These are phyloP conservation scores for Vitis hybrid DNA, from an alignment of 177 flowering plant genomes.

Conservation along the genomic window DNA sequence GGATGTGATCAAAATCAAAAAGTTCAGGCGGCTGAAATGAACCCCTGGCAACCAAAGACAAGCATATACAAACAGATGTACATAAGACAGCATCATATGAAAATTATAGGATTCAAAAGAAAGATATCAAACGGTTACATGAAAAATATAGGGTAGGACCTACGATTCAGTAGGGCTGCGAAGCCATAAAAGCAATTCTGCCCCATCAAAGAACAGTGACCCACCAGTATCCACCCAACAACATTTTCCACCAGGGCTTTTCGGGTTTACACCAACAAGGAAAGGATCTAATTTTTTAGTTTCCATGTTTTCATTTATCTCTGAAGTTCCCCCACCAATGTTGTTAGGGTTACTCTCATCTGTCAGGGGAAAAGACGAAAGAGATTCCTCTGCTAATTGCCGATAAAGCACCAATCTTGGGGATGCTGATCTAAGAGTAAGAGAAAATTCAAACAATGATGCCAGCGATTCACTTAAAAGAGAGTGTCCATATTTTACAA, in stretches of 20 bases:
- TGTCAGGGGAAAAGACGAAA: slow-evolving; percentile 66
- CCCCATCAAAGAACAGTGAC: slow-evolving; percentile 57
- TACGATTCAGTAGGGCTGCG: slow-evolving; percentile 37
- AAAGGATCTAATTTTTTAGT: slow-evolving; percentile 35
- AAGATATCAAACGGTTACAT: not conserved
- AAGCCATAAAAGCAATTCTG: slow-evolving; percentile 71
- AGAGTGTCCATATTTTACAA: slow-evolving; percentile 55
- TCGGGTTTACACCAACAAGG: slow-evolving; percentile 56
- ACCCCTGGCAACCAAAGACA: slow-evolving; percentile 41
- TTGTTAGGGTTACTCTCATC: slow-evolving; percentile 41
- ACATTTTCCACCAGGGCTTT: slow-evolving; percentile 67
- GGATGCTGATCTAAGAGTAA: slow-evolving; percentile 84
- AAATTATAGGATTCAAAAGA: not conserved
- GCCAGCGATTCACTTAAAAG: slow-evolving; percentile 64
- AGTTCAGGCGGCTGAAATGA: slow-evolving; percentile 77
- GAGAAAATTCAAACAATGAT: slow-evolving; percentile 78
- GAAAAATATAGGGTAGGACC: slow-evolving; percentile 17
- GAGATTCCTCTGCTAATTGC: slow-evolving; percentile 87
- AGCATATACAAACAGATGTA: not conserved
- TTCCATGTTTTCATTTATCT: slow-evolving; percentile 18
- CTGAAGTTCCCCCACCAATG: slow-evolving; percentile 23
- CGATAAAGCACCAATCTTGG: slow-evolving; percentile 86
- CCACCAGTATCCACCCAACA: slow-evolving; percentile 97
- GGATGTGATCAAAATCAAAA: slow-evolving; percentile 91
- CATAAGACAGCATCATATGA: slow-evolving; percentile 4